A percentile compares a stretch with the other conserved stretches of the same genome.
Conservation (phyloP, 495 filamentous ascomycete genomes). For the Daldinia loculata region DNA sequence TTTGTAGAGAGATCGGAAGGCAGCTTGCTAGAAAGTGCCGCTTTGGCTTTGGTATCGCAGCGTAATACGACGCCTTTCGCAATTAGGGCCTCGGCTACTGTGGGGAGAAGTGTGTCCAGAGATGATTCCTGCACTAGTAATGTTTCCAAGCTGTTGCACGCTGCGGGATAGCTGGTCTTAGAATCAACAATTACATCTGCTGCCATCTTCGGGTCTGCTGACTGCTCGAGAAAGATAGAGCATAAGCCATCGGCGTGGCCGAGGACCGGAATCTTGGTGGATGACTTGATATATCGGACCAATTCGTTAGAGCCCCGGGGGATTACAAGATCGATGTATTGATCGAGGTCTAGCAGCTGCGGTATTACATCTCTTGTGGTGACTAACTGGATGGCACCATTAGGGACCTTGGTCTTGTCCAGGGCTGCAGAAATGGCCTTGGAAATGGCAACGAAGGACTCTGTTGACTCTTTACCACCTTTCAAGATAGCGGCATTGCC, state of each 20-base stretch:
- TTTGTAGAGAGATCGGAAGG: constrained; percentile 44
- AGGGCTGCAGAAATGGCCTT: constrained; percentile 84
- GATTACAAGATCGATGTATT: constrained; percentile 92
- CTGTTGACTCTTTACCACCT: constrained; percentile 94
- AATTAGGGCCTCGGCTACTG: constrained; percentile 74
- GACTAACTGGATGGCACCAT: constrained; percentile 89
- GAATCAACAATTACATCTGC: constrained; percentile 86
- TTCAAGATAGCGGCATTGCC: constrained; percentile 98
- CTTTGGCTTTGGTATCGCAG: constrained; percentile 75
- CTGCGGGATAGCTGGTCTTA: constrained; percentile 94
- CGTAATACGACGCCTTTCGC: constrained; percentile 82
- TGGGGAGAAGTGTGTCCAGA: constrained; percentile 73
- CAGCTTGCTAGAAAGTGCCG: constrained; percentile 60
- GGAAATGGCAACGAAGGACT: constrained; percentile 91
- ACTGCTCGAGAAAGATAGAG: constrained; percentile 83
- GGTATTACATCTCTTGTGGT: constrained; percentile 88
- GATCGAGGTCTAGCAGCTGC: constrained; percentile 81
- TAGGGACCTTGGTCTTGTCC: constrained; percentile 77
- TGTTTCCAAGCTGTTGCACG: constrained; percentile 92
- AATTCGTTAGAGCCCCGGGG: constrained; percentile 93
- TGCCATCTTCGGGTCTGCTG: constrained; percentile 76
- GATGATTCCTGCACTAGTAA: constrained; percentile 81
- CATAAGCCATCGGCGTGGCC: constrained; percentile 97
- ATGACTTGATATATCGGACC: constrained; percentile 86
- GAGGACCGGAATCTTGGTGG: constrained; percentile 93